Evolutionary conservation across 208 protist genomes (phyloP), one percentile per base, ranked within the genome.

Genomic region (Endotrypanum monterogeii): DNA sequence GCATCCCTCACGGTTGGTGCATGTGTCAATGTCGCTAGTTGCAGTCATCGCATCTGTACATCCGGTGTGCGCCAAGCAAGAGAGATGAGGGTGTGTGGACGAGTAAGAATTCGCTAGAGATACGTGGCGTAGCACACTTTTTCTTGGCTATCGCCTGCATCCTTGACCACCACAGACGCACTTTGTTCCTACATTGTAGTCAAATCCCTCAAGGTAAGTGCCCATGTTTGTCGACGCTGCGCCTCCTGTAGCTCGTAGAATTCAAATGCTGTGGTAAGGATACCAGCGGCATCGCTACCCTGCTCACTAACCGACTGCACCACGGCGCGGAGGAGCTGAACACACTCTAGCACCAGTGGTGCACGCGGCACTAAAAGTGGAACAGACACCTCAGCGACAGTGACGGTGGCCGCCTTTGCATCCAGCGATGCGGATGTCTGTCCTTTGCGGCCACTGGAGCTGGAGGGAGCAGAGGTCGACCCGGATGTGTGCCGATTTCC

Each of bases 141-240:
- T 23, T 57, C 12, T 32, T 57, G 11, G 11, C 37, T 44, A 35
- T 37, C 41, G 46, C 5, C 35, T 8, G 11, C 60, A 46, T 12
- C 32, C 37, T 23, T 65, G 16, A 30, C 23, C 54, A 25, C 54
- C 12, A 20, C 32, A 18, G 20, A 2, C 3, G 30, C 30, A 30
- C 20, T 48, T 32, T 37, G 37, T n/a, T 48, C 35, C 50, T 70
- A 68, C 72, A 54, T 58, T 12, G 58, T 80, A 32, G 39, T 28
- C n/a, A 94, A 67, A 39, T 78, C 81, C 14, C 79, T 57, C 30
- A 93, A 39, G 28, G 82, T 88, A 20, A 93, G 85, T 3, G 57
- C 68, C 92, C 92, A 96, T 39, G 78, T 89, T 48, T 89, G 76
- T 51, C 61, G 50, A 80, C 89, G 91, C 75, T 86, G 76, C 32